Evolutionary conservation across 306 rosid species (phyloP).

Genomic region (Canavalia ensiformis): DNA sequence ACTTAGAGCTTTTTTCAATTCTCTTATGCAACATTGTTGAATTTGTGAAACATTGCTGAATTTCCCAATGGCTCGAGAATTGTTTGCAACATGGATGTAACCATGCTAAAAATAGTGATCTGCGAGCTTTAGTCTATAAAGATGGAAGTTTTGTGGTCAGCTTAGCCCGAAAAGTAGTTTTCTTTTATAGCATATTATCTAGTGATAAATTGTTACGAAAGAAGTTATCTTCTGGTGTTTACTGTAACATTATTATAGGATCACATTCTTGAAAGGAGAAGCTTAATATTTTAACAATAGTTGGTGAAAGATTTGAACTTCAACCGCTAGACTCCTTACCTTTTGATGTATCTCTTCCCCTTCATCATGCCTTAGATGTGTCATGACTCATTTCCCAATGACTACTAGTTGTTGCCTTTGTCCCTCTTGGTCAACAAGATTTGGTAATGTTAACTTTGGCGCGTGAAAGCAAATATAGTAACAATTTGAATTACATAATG

Average conservation of each 20-base stretch:
- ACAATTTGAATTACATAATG: slow-evolving; percentile 3
- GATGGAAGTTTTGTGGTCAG: slow-evolving; percentile 77
- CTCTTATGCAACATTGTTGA: slow-evolving; percentile 78
- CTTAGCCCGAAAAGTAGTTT: slow-evolving; percentile 83
- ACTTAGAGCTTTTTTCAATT: slow-evolving; percentile 79
- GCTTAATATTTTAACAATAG: slow-evolving; percentile 89
- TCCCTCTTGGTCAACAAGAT: slow-evolving; percentile 97
- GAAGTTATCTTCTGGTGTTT: slow-evolving; percentile 84
- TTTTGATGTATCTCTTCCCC: slow-evolving; percentile 93
- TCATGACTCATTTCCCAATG: slow-evolving; percentile 92
- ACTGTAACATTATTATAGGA: slow-evolving; percentile 77
- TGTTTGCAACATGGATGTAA: slow-evolving; percentile 78
- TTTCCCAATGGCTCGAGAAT: slow-evolving; percentile 97
- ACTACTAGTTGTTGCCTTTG: slow-evolving; percentile 96
- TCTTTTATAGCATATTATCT: slow-evolving; percentile 85
- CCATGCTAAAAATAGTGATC: slow-evolving; percentile 64
- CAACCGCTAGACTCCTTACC: slow-evolving; percentile 93
- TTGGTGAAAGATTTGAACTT: slow-evolving; percentile 95
- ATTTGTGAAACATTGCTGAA: slow-evolving; percentile 62
- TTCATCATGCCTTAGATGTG: slow-evolving; percentile 95
- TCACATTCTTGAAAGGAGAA: slow-evolving; percentile 87
- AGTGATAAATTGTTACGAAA: slow-evolving; percentile 80
- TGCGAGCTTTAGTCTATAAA: slow-evolving; percentile 71
- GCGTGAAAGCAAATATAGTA: slow-evolving; percentile 74
- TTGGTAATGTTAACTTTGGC: slow-evolving; percentile 90